Evolutionary conservation across 2,329 filamentous ascomycete species (phyloP), one percentile per base, ranked within the genome.

Genomic region (Penicillium concentricum): DNA sequence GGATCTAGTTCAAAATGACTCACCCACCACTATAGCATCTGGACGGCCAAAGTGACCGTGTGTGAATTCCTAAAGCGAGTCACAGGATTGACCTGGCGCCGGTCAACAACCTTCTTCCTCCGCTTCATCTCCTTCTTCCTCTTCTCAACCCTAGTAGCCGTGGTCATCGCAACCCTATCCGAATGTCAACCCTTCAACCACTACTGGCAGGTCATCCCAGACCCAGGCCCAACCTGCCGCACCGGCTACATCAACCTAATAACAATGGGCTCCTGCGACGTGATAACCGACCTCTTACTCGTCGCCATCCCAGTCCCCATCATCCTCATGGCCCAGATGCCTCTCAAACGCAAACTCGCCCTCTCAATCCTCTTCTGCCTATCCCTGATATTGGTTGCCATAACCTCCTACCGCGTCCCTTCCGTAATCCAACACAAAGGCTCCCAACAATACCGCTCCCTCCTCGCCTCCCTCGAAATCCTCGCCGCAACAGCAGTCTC

Each of bases 61-160:
- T 88, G 92, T 58, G 92, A 96, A 72, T 97, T 97, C 69, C 87
- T 97, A 64, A 89, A 89, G 71, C 88, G 93, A 54, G 83, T 97
- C 51, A 94, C 91, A 3, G 86, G 86, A 53, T 86, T 88, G 44
- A 90, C 90, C 55, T 97, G 92, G 90, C 86, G 88, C 60, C 83
- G 84, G 51, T 87, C 87, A 24, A 91, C 95, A 71, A 86, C 91
- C 60, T 75, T 85, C 45, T 85, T 87, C 13, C 78, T 97, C 10
- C 80, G 86, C 50, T 80, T 84, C 59, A 90, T 97, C 61, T 85
- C 91, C 57, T 85, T 85, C 71, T 89, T 90, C 55, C 84, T 97
- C 2, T 77, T 84, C 22, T 77, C 85, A n/a, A 96, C 93, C 2
- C 93, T 97, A 62, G 57, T 90, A 55, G 91, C 85, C 38, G 87